Conservation (phyloP, 257 asterid genomes). For the Echites panduratus region DNA sequence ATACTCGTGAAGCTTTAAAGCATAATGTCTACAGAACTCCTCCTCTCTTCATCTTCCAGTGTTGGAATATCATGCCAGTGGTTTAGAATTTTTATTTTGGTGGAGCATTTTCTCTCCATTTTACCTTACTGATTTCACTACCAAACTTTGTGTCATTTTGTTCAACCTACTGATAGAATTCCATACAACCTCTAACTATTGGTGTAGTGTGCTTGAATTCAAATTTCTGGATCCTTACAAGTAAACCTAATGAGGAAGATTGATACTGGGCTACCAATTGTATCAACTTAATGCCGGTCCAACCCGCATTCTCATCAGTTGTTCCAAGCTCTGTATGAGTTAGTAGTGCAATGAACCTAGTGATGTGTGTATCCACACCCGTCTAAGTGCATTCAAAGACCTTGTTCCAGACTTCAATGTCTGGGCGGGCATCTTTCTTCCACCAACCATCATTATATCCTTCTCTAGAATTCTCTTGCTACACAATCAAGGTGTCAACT, state of each 20-base stretch:
- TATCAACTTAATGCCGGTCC: background rate
- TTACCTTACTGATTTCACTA: background rate
- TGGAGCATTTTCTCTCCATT: background rate
- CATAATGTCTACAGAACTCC: background rate
- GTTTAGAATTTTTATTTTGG: background rate
- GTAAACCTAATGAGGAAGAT: background rate
- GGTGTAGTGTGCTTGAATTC: background rate
- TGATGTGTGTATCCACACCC: background rate
- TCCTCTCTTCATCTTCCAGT: background rate
- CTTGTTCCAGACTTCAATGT: background rate
- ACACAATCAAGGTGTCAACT: background rate
- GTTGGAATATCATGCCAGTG: background rate
- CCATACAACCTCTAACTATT: background rate
- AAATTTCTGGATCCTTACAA: background rate
- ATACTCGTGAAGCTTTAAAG: background rate
- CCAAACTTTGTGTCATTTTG: background rate
- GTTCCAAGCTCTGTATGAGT: background rate
- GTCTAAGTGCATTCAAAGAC: background rate
- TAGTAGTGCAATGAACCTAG: background rate
- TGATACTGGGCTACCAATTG: background rate
- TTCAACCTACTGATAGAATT: background rate
- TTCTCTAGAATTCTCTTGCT: background rate
- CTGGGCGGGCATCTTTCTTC: background rate
- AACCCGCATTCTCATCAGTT: background rate
- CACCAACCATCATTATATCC: background rate